Evolutionary conservation across 1,284 basidiomycete genomes (phyloP), one percentile per base, ranked within the genome.

Genomic region (Trichosporon ovoides): DNA sequence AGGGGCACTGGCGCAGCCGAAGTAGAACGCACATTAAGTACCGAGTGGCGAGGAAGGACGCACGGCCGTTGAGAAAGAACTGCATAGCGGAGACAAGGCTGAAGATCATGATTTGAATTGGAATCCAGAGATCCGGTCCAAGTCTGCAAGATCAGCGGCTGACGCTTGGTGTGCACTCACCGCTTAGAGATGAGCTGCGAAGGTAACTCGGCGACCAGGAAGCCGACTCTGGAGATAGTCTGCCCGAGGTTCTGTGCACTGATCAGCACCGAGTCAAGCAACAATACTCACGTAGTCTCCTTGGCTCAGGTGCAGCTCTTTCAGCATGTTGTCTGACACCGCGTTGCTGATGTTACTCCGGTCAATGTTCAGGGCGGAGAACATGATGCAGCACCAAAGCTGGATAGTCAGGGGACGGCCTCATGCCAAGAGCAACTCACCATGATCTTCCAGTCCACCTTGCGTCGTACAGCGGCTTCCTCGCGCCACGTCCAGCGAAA

Each of bases 401-500:
- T 37, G 5, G 13, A 3, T 14, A 3, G 35, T 37, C 35, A 37
- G 35, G 6, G 13, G 35, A 37, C 13, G 13, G 3, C 12, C 5
- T 13, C 35, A 13, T n/a, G 35, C 6, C 35, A 12, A 14, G 6
- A 14, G 11, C 12, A 37, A 13, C 35, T 12, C 35, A 37, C 35
- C 81, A 86, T 83, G 63, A 88, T 83, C 35, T 81, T 79, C 62
- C 78, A 74, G 73, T 87, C 86, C 19, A 86, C 81, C 67, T 83
- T 86, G 54, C 85, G 81, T 12, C 85, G 75, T 7, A 85, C 58
- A 53, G 82, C 83, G 68, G 74, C 78, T 71, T 88, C 86, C 67
- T 89, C 86, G 33, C 81, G 71, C 68, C 81, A 81, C 1, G 86
- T 87, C 87, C 87, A 89, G 5, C 86, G 80, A 28, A 84, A 84